Conservation (phyloP, 1,284 basidiomycete genomes). For the Pulchroboletus neoregius region DNA sequence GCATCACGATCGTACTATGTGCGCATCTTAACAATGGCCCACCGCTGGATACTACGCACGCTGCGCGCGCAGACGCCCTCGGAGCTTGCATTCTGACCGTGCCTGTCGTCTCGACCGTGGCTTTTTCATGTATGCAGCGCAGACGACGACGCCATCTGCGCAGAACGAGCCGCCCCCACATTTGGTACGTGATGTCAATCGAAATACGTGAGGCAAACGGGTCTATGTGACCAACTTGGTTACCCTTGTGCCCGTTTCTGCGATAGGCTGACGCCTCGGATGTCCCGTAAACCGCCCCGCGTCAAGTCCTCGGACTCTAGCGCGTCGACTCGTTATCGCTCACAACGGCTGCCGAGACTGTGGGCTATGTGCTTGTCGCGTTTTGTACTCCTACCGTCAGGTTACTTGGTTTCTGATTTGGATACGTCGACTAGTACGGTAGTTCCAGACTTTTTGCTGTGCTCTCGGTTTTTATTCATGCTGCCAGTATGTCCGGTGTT, state of each 20-base stretch:
- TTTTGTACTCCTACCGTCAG: conserved; percentile 19
- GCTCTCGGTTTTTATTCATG: too few species aligned
- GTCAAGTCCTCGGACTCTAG: conserved; percentile 4
- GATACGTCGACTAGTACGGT: not conserved
- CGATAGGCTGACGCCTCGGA: not conserved
- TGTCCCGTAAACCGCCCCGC: not conserved
- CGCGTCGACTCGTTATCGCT: not conserved
- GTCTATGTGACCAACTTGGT: conserved; percentile 2
- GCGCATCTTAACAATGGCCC: not conserved
- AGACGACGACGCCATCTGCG: conserved; percentile 3
- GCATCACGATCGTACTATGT: conserved; percentile 6
- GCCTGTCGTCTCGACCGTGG: conserved; percentile 10
- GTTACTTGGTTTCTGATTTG: conserved; percentile 22
- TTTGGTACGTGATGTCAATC: conserved; percentile 10
- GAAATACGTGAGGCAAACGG: not conserved
- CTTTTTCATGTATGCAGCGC: conserved; percentile 2
- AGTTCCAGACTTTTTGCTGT: conserved; percentile 1
- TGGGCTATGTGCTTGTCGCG: conserved; percentile 12
- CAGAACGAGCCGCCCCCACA: not conserved
- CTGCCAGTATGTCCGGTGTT: not conserved
- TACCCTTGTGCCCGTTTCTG: conserved; percentile 1
- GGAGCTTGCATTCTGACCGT: conserved; percentile 15
- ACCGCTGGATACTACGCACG: conserved; percentile 13
- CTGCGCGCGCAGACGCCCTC: conserved; percentile 15
- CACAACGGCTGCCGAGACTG: conserved; percentile 11